Conservation (phyloP, 345 rosid species). For the Brassica rapa region DNA sequence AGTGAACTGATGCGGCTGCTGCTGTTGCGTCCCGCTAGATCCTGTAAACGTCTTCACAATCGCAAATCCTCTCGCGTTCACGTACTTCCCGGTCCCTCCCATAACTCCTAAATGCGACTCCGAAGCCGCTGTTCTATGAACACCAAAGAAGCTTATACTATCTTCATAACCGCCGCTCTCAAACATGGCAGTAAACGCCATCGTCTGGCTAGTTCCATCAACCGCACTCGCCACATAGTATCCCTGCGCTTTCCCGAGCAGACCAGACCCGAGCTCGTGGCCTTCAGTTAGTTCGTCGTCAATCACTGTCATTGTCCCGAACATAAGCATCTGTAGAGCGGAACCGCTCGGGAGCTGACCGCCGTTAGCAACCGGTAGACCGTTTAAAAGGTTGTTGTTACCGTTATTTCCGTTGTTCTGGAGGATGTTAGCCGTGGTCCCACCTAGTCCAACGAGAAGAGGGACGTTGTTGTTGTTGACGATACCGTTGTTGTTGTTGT, state of each 20-base stretch:
- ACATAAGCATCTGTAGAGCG: slow-evolving; percentile 66
- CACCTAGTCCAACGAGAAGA: slow-evolving; percentile 74
- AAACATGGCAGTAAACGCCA: slow-evolving; percentile 85
- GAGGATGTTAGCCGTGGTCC: slow-evolving; percentile 51
- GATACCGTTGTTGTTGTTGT: slow-evolving; percentile 64
- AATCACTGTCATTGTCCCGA: slow-evolving; percentile 78
- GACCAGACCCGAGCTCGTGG: slow-evolving; percentile 63
- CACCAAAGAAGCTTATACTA: slow-evolving; percentile 81
- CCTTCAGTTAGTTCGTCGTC: slow-evolving; percentile 82
- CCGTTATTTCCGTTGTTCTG: slow-evolving; percentile 56
- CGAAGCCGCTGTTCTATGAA: slow-evolving; percentile 63
- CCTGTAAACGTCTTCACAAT: slow-evolving; percentile 63
- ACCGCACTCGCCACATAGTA: slow-evolving; percentile 73
- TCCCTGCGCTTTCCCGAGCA: slow-evolving; percentile 86
- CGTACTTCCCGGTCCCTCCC: slow-evolving; percentile 91
- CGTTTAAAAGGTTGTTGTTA: slow-evolving; percentile 44
- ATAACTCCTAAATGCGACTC: slow-evolving; percentile 81
- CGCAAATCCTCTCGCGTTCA: slow-evolving; percentile 73
- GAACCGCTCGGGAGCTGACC: slow-evolving; percentile 59
- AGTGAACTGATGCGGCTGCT: slow-evolving; percentile 44
- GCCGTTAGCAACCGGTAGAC: slow-evolving; percentile 49
- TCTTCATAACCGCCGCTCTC: slow-evolving; percentile 64
- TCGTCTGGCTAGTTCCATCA: slow-evolving; percentile 77
- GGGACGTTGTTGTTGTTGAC: slow-evolving; percentile 86
- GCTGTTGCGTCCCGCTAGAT: slow-evolving; percentile 45